A percentile compares a stretch with the other conserved stretches of the same genome.
phyloP scores from a whole-genome alignment of 202 grass and related monocot species.

The Schoenoplectus tabernaemontani region DNA sequence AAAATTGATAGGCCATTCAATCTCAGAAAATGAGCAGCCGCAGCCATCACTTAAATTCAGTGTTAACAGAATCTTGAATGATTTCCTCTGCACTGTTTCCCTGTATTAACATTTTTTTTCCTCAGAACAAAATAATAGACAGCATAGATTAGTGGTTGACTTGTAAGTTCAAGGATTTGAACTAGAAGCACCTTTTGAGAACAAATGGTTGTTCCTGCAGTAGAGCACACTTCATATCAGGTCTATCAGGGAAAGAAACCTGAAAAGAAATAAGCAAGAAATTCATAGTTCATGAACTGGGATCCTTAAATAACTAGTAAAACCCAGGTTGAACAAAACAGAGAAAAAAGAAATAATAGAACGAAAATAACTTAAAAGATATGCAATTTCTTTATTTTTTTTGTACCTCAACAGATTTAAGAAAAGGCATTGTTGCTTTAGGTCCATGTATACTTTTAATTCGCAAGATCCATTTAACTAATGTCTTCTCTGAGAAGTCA shows the following conservation, averaged over 20 bases:
- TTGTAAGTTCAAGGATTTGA: background rate
- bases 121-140: conserved; percentile 20
- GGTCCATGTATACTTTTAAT: conserved; percentile 75
- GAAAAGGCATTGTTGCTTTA: conserved; percentile 72
- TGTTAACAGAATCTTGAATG: conserved; percentile 70
- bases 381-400: background rate
- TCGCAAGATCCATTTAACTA: conserved; percentile 74
- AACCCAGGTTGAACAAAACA: background rate
- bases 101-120: conserved; percentile 36
- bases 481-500: conserved; percentile 44
- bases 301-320: background rate
- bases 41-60: conserved; percentile 86
- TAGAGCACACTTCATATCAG: conserved; percentile 69
- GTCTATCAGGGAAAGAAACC: conserved; percentile 81
- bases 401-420: conserved; percentile 75
- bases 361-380: background rate
- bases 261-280: conserved; percentile 22
- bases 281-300: background rate
- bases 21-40: conserved; percentile 44
- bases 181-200: conserved; percentile 58
- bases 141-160: background rate
- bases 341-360: background rate
- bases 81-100: conserved; percentile 61
- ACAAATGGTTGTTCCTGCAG: conserved; percentile 79
- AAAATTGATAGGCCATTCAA: conserved; percentile 83